Evolutionary conservation across 495 filamentous ascomycete genomes (phyloP), one percentile per base, ranked within the genome.

Genomic region (Articulospora tetracladia): DNA sequence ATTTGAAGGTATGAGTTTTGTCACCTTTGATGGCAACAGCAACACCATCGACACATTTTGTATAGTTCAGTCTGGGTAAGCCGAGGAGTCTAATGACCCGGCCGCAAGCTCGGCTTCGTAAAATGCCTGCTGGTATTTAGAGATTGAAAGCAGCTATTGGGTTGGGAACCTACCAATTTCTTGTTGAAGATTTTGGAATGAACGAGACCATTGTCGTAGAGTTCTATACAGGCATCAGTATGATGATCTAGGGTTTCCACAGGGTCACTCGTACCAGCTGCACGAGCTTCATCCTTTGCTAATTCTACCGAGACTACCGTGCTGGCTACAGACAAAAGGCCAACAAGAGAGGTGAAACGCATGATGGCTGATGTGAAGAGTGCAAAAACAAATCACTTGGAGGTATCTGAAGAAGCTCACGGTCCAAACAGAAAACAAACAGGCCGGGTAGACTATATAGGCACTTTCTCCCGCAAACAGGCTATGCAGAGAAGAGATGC

Each of bases 1-100:
- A 84, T 49, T 71, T 69, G 72, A 82, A 84, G 7, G 70, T 74
- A 66, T 79, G 72, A 36, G 67, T 69, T 23, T 73, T 62, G 69
- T 81, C 71, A 28, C 73, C 73, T 20, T 68, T 62, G 27, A 72
- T 63, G 49, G 75, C 72, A 10, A 62, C 69, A 0, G 79, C 80
- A 19, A 75, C 57, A 1, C 81, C 81, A 59, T 83, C 70, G 10
- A 62, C 64, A 68, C 81, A 84, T 15, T 65, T 57, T 13, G 60
- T 70, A 36, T 66, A 68, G 15, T 55, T 56, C 22, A 74, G 61
- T 54, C 19, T 66, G 4, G n/a, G 30, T 69, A 59, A n/a, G 36
- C 28, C 1, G 30, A 25, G 23, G 47, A 41, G 32, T 58, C 34
- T 15, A 58, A 36, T 3, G 8, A 17, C 17, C 60, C 60, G 6